Conservation (phyloP, 2,329 filamentous ascomycete genomes). For the Fusarium sp. region DNA sequence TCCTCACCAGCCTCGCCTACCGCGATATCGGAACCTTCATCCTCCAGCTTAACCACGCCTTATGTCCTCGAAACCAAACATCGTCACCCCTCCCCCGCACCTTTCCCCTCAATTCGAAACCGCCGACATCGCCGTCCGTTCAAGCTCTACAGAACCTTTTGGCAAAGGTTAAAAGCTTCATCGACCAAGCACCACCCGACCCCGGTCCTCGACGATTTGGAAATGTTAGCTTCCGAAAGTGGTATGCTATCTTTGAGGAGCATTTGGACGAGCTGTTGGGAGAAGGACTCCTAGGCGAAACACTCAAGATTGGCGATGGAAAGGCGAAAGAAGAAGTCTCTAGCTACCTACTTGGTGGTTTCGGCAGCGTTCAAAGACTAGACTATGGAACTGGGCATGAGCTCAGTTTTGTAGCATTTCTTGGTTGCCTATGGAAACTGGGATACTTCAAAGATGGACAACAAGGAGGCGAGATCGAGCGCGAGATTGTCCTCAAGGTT, state of each 20-base stretch:
- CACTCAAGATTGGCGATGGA: slow-evolving; percentile 45
- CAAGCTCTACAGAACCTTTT: slow-evolving; percentile 73
- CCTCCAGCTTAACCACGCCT: slow-evolving; percentile 86
- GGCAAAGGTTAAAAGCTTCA: slow-evolving; percentile 68
- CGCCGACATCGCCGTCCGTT: slow-evolving; percentile 62
- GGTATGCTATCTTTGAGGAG: slow-evolving; percentile 76
- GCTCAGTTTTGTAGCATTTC: slow-evolving; percentile 90
- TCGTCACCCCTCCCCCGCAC: slow-evolving; percentile 47
- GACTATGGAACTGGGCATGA: slow-evolving; percentile 98
- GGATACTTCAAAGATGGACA: slow-evolving; percentile 74
- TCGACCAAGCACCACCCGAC: slow-evolving; percentile 84
- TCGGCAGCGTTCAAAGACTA: slow-evolving; percentile 87
- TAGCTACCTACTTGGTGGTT: slow-evolving; percentile 83
- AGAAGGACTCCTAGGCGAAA: slow-evolving; percentile 44
- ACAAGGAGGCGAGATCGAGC: slow-evolving; percentile 68
- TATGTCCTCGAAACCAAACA: slow-evolving; percentile 75
- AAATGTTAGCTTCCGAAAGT: slow-evolving; percentile 88
- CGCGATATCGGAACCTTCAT: slow-evolving; percentile 87
- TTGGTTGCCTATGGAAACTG: slow-evolving; percentile 91
- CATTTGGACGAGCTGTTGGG: slow-evolving; percentile 55
- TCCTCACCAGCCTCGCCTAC: slow-evolving; percentile 84
- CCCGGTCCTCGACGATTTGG: slow-evolving; percentile 89
- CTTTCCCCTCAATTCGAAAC: slow-evolving; percentile 55
- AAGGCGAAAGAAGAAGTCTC: slow-evolving; percentile 73
- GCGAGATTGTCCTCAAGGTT: slow-evolving; percentile 81